Conservation (phyloP, 2,329 filamentous ascomycete genomes). For the Celoporthe dispersa region DNA sequence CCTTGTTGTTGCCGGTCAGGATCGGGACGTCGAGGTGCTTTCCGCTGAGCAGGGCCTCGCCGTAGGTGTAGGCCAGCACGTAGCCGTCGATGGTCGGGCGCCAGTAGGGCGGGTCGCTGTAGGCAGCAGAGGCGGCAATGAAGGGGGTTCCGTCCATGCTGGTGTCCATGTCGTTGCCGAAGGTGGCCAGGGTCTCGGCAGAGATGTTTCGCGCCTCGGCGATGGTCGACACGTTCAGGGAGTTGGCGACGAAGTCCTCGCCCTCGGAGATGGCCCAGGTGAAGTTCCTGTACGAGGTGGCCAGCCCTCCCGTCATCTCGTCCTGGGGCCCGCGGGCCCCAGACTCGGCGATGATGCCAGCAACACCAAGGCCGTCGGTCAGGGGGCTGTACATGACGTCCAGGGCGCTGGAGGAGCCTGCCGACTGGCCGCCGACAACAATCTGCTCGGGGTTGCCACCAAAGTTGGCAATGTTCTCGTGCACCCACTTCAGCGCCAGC, state of each 20-base stretch:
- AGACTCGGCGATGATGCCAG: slow-evolving; percentile 33
- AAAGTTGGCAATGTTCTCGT: slow-evolving; percentile 49
- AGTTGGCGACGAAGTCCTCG: slow-evolving; percentile 5
- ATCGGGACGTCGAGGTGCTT: not conserved
- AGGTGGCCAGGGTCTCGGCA: not conserved
- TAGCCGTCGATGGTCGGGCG: not conserved
- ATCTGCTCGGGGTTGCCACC: slow-evolving; percentile 67
- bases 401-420: slow-evolving; percentile 62
- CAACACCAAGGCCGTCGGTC: slow-evolving; percentile 30
- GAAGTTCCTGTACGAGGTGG: not conserved
- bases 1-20: not conserved
- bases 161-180: not conserved
- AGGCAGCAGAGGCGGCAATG: not conserved
- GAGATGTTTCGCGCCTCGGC: not conserved
- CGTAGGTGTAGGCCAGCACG: not conserved
- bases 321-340: not conserved
- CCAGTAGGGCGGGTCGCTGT: not conserved
- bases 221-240: not conserved
- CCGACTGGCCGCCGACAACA: slow-evolving; percentile 69
- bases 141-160: not conserved
- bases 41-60: not conserved
- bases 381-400: slow-evolving; percentile 11
- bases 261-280: not conserved
- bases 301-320: not conserved
- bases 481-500: slow-evolving; percentile 37